Conservation (phyloP, 2,329 filamentous ascomycete species). For the Graphilbum fragrans region DNA sequence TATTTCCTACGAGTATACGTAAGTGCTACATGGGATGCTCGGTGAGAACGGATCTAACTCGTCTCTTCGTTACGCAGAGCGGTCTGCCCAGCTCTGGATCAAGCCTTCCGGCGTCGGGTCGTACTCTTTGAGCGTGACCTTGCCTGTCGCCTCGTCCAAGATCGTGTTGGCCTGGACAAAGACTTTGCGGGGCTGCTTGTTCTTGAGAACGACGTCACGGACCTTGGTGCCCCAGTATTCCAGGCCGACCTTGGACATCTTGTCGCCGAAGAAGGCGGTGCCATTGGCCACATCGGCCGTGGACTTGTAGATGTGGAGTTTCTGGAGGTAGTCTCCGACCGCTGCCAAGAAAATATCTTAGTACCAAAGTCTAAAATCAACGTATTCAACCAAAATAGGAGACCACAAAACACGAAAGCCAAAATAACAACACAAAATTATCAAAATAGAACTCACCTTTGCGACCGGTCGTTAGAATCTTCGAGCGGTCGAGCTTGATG, state of each 20-base stretch:
- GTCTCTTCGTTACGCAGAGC: slow-evolving; percentile 13
- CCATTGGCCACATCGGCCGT: slow-evolving; percentile 74
- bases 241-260: slow-evolving; percentile 66
- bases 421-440: not conserved
- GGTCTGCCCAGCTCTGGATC: slow-evolving; percentile 69
- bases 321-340: slow-evolving; percentile 78
- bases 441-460: slow-evolving; percentile 32
- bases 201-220: slow-evolving; percentile 59
- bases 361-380: no score
- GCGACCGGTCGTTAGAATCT: slow-evolving; percentile 74
- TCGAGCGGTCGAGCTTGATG: slow-evolving; percentile 71
- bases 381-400: no score
- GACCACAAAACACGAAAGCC: not conserved
- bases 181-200: slow-evolving; percentile 76
- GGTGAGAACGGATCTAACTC: no score
- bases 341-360: slow-evolving; percentile 27
- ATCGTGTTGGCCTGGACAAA: slow-evolving; percentile 91
- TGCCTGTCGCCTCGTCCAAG: slow-evolving; percentile 53
- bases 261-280: slow-evolving; percentile 63
- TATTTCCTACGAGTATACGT: no score
- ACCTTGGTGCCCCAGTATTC: slow-evolving; percentile 78
- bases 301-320: slow-evolving; percentile 84
- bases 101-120: slow-evolving; percentile 70
- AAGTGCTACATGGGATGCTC: no score
- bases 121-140: slow-evolving; percentile 74